phyloP scores from a whole-genome alignment of 2,329 filamentous ascomycete species.

The Sclerotiophoma versabilis region DNA sequence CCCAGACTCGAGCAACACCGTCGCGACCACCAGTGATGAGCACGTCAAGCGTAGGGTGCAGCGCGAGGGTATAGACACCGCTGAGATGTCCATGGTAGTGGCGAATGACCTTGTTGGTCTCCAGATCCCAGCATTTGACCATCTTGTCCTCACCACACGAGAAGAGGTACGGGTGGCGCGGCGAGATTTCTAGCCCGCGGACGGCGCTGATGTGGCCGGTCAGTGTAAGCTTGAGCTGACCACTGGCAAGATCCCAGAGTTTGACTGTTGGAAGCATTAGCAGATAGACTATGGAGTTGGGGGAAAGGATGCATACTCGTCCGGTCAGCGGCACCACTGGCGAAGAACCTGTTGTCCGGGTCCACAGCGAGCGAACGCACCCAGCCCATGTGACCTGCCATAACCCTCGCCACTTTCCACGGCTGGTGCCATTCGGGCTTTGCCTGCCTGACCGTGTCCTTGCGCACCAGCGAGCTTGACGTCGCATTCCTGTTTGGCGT shows the following conservation, averaged over 20 bases:
- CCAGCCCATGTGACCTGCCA: constrained; percentile 96
- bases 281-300: background rate
- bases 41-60: constrained; percentile 96
- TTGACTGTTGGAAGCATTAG: constrained; percentile 63
- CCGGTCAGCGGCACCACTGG: constrained; percentile 90
- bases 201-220: constrained; percentile 43
- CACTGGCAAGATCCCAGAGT: constrained; percentile 95
- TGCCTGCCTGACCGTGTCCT: constrained; percentile 69
- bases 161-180: constrained; percentile 94
- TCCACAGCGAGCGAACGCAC: constrained; percentile 77
- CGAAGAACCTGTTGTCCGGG: constrained; percentile 97
- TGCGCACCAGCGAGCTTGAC: constrained; percentile 66
- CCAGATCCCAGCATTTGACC: constrained; percentile 99
- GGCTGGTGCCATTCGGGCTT: constrained; percentile 96
- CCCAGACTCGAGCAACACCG: constrained; percentile 94
- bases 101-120: constrained; percentile 89
- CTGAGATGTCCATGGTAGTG: constrained; percentile 97
- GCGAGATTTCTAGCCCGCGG: constrained; percentile 83
- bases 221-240: constrained; percentile 51
- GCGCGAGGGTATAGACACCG: constrained; percentile 88
- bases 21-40: constrained; percentile 94
- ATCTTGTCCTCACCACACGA: constrained; percentile 99
- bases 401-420: constrained; percentile 97
- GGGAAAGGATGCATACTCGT: constrained; percentile 55
- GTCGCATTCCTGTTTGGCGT: constrained; percentile 59